Evolutionary conservation across 2,329 filamentous ascomycete species (phyloP), one percentile per base, ranked within the genome.

Genomic region (Colletotrichum cordylinicola): DNA sequence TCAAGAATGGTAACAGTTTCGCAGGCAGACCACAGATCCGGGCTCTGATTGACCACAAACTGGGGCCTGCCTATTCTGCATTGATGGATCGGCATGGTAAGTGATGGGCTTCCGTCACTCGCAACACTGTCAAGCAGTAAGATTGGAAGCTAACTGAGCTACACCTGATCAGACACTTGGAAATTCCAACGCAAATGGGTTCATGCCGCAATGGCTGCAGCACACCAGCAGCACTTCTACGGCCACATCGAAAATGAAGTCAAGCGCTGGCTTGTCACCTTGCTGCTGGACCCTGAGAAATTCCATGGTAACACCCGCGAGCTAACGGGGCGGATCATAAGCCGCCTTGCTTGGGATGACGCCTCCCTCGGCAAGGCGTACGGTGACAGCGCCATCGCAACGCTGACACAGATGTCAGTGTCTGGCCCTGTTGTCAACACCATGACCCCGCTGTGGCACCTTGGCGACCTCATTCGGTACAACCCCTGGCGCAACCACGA

Each of bases 401-500:
- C 87, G 3, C 82, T 89, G 62, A 87, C 86, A 67, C 87, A 85
- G 78, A 89, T 89, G 88, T 89, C 87, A 21, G 86, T 89, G n/a
- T 88, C 87, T 6, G 88, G 88, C 1, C 87, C 87, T 16, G 82
- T 90, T 69, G 86, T 88, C 79, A 90, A 90, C 80, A 88, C 87
- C 4, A 79, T 88, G 79, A 86, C 87, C n/a, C 87, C 87, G 1
- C 80, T 90, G 4, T 90, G 88, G 88, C 77, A 85, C 48, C 79
- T 89, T 2, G 85, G 86, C 2, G 83, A 85, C 75, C 80, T 84
- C 1, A 39, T 87, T 8, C 77, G 78, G 12, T 76, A 81, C 24
- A 90, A 90, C 79, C 87, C 87, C 7, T 90, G 88, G 88, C 86
- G 87, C 78, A 83, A 83, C 29, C 88, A 81, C 56, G 88, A 90